phyloP scores from a whole-genome alignment of 352 stramenopile genomes.

The Globisporangium solare region DNA sequence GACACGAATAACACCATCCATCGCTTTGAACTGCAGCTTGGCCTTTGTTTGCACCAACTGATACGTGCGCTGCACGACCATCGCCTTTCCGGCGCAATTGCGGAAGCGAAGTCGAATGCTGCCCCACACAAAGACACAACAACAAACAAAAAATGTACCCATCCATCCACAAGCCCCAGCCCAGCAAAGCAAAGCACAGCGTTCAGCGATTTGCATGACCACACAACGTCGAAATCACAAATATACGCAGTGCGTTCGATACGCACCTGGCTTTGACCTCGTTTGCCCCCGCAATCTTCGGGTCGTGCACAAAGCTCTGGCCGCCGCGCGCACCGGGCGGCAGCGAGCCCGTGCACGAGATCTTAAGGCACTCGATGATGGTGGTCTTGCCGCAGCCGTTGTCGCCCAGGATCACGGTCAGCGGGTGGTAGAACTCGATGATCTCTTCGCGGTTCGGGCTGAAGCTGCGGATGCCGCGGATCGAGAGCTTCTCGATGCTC shows the following conservation, averaged over 20 bases:
- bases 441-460: constrained; percentile 92
- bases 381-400: constrained; percentile 99
- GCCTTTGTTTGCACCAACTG: constrained; percentile 93
- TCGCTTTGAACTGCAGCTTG: constrained; percentile 91
- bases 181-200: neutral
- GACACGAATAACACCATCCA: constrained; percentile 94
- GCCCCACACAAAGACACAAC: neutral
- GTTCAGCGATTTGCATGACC: neutral
- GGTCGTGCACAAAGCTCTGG: constrained; percentile 97
- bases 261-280: constrained; percentile 82
- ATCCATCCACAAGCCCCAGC: no score
- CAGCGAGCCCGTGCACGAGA: constrained; percentile 92
- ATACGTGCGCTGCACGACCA: constrained; percentile 93
- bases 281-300: constrained; percentile 87
- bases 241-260: no score
- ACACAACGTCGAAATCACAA: neutral
- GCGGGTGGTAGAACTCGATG: constrained; percentile 98
- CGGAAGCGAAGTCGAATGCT: constrained; percentile 91
- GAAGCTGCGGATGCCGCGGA: constrained; percentile 98
- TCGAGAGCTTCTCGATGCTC: constrained; percentile 98
- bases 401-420: constrained; percentile 97
- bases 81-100: constrained; percentile 81
- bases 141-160: no score
- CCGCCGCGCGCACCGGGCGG: constrained; percentile 87
- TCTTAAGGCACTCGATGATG: constrained; percentile 99